phyloP scores from a whole-genome alignment of 805 yeast species.

The Candida maltosa region DNA sequence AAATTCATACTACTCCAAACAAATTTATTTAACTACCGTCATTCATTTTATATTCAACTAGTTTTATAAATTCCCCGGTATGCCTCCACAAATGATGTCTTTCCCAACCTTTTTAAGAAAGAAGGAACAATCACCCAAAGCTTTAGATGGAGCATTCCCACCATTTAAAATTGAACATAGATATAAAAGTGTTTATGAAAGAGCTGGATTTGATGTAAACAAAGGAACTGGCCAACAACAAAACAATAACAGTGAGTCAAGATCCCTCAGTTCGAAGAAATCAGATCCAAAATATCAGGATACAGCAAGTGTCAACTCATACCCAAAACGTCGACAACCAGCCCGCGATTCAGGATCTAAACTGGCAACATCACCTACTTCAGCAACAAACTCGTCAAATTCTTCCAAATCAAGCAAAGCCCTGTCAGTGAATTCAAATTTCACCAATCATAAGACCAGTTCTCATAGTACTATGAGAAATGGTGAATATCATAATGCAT shows the following conservation, averaged over 20 bases:
- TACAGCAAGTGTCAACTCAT: no score
- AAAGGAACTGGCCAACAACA: constrained; percentile 9
- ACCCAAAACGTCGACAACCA: no score
- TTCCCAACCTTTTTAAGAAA: constrained; percentile 16
- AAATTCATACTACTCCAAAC: no score
- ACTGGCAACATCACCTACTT: no score
- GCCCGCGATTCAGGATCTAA: no score
- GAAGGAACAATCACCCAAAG: constrained; percentile 20
- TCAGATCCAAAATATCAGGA: no score
- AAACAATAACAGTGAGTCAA: not conserved
- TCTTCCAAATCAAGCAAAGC: constrained; percentile 5
- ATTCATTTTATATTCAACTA: no score
- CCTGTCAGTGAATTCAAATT: constrained; percentile 6
- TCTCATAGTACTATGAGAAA: constrained; percentile 3
- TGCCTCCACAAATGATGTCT: constrained; percentile 9
- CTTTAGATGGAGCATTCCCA: constrained; percentile 58
- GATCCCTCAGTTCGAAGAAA: not conserved
- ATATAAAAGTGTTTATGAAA: constrained; percentile 69
- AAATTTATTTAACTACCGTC: no score
- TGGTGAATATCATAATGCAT: not conserved
- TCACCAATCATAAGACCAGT: constrained; percentile 4
- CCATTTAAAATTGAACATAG: constrained; percentile 60
- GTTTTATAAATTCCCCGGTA: no score
- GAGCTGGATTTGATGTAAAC: constrained; percentile 73
- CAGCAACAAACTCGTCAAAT: no score